These are phyloP conservation scores for Candida michaelii DNA, from an alignment of 805 yeast genomes.

Conservation along the genomic window DNA sequence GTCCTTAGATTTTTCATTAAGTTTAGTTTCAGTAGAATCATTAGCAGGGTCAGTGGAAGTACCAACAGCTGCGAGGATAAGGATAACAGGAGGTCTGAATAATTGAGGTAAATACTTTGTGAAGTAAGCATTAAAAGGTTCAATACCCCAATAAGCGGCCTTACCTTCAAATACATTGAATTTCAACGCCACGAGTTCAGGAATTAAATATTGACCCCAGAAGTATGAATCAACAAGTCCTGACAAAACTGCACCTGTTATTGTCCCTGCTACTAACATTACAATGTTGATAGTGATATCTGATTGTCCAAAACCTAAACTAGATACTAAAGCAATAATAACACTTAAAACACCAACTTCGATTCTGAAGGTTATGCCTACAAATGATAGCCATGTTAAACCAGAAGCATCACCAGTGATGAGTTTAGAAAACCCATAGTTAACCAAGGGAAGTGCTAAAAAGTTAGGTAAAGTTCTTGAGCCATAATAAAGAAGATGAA, in stretches of 20 bases:
- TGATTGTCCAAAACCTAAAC: slow-evolving; percentile 47
- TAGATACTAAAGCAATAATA: slow-evolving; percentile 47
- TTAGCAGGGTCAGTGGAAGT: slow-evolving; percentile 45
- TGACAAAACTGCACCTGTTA: slow-evolving; percentile 52
- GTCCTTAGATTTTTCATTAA: slow-evolving; percentile 12
- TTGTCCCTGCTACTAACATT: slow-evolving; percentile 28
- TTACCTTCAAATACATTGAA: slow-evolving; percentile 79
- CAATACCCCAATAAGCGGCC: slow-evolving; percentile 79
- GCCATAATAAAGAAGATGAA: slow-evolving; percentile 78
- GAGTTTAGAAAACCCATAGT: slow-evolving; percentile 51
- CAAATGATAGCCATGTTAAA: slow-evolving; percentile 55
- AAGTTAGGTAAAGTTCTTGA: slow-evolving; percentile 88
- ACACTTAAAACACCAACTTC: slow-evolving; percentile 62
- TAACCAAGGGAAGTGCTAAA: slow-evolving; percentile 73
- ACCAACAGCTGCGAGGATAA: slow-evolving; percentile 35
- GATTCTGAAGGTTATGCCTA: slow-evolving; percentile 67
- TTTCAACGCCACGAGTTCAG: slow-evolving; percentile 71
- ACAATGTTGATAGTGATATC: slow-evolving; percentile 36
- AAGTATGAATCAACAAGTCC: slow-evolving; percentile 66
- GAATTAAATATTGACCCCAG: slow-evolving; percentile 64
- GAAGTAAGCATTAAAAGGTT: slow-evolving; percentile 72
- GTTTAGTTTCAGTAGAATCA: slow-evolving; percentile 18
- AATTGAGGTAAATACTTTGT: slow-evolving; percentile 42
- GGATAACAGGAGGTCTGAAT: slow-evolving; percentile 47
- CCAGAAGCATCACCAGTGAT: slow-evolving; percentile 49